Conservation (phyloP, 768 basidiomycete genomes). For the Albatrellus ellisii region DNA sequence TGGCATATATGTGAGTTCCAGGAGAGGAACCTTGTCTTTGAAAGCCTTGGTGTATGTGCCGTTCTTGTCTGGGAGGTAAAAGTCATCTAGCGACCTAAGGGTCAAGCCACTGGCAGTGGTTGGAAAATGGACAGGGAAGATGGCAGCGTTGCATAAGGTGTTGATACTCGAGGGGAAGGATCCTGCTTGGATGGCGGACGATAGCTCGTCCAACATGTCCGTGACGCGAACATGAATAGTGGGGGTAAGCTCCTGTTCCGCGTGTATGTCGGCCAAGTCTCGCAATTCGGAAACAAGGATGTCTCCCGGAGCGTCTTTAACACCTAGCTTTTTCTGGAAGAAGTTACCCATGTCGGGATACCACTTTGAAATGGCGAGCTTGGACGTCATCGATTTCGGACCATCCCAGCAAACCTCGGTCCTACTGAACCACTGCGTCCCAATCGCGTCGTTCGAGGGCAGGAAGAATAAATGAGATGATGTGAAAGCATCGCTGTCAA, state of each 20-base stretch:
- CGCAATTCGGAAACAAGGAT: constrained; percentile 13
- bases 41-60: constrained; percentile 10
- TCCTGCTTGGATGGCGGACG: neutral
- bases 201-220: constrained; percentile 12
- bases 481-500: constrained; percentile 8
- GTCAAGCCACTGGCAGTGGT: neutral
- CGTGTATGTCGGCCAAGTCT: constrained; percentile 1
- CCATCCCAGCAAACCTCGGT: constrained; percentile 14
- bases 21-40: constrained; percentile 5
- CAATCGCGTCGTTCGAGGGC: neutral
- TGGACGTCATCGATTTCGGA: constrained; percentile 13
- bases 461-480: constrained; percentile 9
- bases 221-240: constrained; percentile 1
- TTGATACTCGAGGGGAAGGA: constrained; percentile 1
- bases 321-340: constrained; percentile 11
- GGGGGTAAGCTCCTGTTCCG: neutral
- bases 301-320: constrained; percentile 7
- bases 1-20: too few species aligned
- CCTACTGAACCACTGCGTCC: constrained; percentile 7
- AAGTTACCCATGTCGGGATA: constrained; percentile 10
- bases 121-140: constrained; percentile 8
- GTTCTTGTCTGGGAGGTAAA: constrained; percentile 15
- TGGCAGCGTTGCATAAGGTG: constrained; percentile 1
- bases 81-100: constrained; percentile 3
- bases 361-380: constrained; percentile 6